Conservation (phyloP, 2,329 filamentous ascomycete genomes). For the Exophiala oligosperma region DNA sequence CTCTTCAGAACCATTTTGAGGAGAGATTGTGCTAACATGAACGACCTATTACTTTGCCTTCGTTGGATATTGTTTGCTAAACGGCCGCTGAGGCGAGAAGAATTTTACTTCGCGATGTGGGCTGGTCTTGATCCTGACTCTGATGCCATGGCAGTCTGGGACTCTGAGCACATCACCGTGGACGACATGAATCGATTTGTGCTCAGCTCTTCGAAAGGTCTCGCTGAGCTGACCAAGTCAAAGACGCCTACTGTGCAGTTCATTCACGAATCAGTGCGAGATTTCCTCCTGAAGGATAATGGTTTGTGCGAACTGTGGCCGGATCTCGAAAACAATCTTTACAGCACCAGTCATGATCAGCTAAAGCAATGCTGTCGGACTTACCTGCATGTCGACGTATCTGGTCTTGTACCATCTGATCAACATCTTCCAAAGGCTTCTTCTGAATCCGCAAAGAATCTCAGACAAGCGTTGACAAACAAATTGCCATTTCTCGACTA, state of each 20-base stretch:
- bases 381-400: slow-evolving; percentile 36
- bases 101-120: slow-evolving; percentile 47
- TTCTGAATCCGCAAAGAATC: slow-evolving; percentile 17
- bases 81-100: slow-evolving; percentile 40
- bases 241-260: slow-evolving; percentile 46
- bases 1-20: slow-evolving; percentile 55
- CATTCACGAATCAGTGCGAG: slow-evolving; percentile 43
- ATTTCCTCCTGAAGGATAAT: slow-evolving; percentile 43
- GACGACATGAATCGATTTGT: slow-evolving; percentile 38
- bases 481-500: slow-evolving; percentile 45
- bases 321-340: slow-evolving; percentile 35
- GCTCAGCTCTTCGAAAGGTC: slow-evolving; percentile 50
- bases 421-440: slow-evolving; percentile 19
- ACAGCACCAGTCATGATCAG: slow-evolving; percentile 41
- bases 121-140: slow-evolving; percentile 30
- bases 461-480: slow-evolving; percentile 15
- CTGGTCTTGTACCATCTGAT: slow-evolving; percentile 23
- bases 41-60: slow-evolving; percentile 40
- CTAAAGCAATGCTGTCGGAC: slow-evolving; percentile 47
- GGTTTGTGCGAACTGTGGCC: slow-evolving; percentile 36
- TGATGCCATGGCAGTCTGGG: slow-evolving; percentile 20
- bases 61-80: slow-evolving; percentile 24
- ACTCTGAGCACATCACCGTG: slow-evolving; percentile 24
- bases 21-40: slow-evolving; percentile 45
- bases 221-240: slow-evolving; percentile 35